Percentiles rank a stretch among this genome's conserved stretches.
These are phyloP conservation scores for Acidiella bohemica DNA, from an alignment of 495 filamentous ascomycete genomes.

Conservation along the genomic window DNA sequence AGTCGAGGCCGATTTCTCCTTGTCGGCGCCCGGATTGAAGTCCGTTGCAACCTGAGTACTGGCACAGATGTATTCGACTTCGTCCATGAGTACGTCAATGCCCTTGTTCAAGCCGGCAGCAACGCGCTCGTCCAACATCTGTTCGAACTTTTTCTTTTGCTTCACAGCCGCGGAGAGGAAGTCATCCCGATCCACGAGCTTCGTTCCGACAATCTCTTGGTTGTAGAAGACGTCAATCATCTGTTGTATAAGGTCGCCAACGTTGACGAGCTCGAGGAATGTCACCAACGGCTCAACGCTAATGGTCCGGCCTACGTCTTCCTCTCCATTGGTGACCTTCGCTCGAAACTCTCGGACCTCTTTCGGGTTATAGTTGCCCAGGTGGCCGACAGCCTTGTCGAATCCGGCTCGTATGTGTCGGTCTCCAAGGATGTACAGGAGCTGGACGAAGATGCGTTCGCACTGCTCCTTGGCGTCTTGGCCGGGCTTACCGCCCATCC, in stretches of 20 bases:
- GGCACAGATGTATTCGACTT: slow-evolving; percentile 89
- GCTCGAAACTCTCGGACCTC: slow-evolving; percentile 50
- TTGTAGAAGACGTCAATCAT: slow-evolving; percentile 99
- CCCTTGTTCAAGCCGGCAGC: slow-evolving; percentile 93
- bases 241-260: slow-evolving; percentile 94
- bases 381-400: slow-evolving; percentile 78
- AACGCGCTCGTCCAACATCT: slow-evolving; percentile 95
- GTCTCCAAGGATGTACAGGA: slow-evolving; percentile 70
- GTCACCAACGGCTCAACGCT: slow-evolving; percentile 87
- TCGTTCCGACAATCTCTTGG: slow-evolving; percentile 71
- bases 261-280: slow-evolving; percentile 94
- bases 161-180: slow-evolving; percentile 83
- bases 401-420: slow-evolving; percentile 87
- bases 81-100: slow-evolving; percentile 95
- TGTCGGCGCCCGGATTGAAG: slow-evolving; percentile 62
- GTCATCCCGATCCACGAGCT: slow-evolving; percentile 81
- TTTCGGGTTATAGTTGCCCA: slow-evolving; percentile 82
- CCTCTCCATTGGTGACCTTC: background rate
- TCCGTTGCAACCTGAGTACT: slow-evolving; percentile 77
- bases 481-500: slow-evolving; percentile 57
- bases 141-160: slow-evolving; percentile 97
- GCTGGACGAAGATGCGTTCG: slow-evolving; percentile 69
- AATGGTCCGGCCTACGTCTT: slow-evolving; percentile 30
- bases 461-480: slow-evolving; percentile 83
- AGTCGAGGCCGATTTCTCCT: slow-evolving; percentile 18